Evolutionary conservation across 441 rosid genomes (phyloP).

Genomic region (Corymbia calophylla): DNA sequence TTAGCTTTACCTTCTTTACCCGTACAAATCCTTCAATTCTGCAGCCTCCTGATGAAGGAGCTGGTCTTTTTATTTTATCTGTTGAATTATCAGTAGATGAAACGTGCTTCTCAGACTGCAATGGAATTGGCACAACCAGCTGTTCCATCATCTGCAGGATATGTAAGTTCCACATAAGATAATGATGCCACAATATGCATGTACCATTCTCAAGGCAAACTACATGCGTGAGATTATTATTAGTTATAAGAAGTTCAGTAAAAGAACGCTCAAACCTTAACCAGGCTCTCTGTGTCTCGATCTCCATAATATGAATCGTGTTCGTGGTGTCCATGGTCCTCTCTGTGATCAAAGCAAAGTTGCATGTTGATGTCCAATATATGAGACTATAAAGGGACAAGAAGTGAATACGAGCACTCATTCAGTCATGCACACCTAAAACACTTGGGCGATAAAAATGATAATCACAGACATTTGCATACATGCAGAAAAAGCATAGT

Average conservation of each 20-base stretch:
- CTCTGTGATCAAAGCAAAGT: constrained; percentile 38
- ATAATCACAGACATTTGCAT: neutral
- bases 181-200: neutral
- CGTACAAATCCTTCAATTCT: constrained; percentile 96
- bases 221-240: neutral
- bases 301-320: constrained; percentile 99
- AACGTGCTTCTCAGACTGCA: constrained; percentile 40
- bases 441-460: neutral
- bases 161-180: constrained; percentile 13
- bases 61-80: constrained; percentile 52
- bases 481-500: neutral
- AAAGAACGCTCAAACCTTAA: constrained; percentile 44
- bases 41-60: constrained; percentile 93
- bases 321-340: constrained; percentile 95
- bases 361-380: neutral
- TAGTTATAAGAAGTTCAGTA: neutral
- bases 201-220: neutral
- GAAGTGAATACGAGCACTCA: neutral
- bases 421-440: neutral
- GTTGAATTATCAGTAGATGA: constrained; percentile 27
- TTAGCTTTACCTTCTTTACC: constrained; percentile 79
- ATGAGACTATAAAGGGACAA: neutral
- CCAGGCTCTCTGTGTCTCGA: constrained; percentile 92
- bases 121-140: constrained; percentile 60
- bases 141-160: constrained; percentile 65